phyloP scores from a whole-genome alignment of 2,329 filamentous ascomycete species.

The Stachybotrys chlorohalonatus region DNA sequence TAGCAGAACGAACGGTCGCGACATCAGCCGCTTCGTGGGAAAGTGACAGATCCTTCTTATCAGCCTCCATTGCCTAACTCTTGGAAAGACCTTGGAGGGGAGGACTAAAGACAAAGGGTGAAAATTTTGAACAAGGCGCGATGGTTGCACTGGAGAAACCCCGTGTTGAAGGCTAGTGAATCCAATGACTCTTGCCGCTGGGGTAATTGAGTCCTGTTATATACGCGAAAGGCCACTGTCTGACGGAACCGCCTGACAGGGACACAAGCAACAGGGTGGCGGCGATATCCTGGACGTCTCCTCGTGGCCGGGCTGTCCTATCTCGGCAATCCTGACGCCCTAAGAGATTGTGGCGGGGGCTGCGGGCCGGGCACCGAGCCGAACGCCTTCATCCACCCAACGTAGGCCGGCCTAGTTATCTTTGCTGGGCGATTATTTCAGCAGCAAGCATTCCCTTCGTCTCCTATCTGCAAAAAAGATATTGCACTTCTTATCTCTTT shows the following conservation, averaged over 20 bases:
- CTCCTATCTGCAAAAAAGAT: not conserved
- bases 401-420: not conserved
- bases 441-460: not conserved
- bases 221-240: too few relatives aligned
- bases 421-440: not conserved
- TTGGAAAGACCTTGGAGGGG: not conserved
- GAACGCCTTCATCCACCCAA: not conserved
- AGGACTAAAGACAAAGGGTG: too few relatives aligned
- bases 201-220: too few relatives aligned
- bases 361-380: not conserved
- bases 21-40: not conserved
- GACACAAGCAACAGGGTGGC: too few relatives aligned
- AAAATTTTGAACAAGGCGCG: too few relatives aligned
- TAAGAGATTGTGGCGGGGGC: not conserved
- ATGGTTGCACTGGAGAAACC: too few relatives aligned
- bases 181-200: too few relatives aligned
- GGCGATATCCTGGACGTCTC: too few relatives aligned
- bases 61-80: not conserved
- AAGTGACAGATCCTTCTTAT: not conserved
- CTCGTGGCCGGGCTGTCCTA: not conserved
- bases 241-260: too few relatives aligned
- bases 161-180: too few relatives aligned
- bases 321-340: not conserved
- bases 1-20: not conserved
- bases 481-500: not conserved